Evolutionary conservation across 768 basidiomycete species (phyloP).

Genomic region (Leccinum pellstonianum): DNA sequence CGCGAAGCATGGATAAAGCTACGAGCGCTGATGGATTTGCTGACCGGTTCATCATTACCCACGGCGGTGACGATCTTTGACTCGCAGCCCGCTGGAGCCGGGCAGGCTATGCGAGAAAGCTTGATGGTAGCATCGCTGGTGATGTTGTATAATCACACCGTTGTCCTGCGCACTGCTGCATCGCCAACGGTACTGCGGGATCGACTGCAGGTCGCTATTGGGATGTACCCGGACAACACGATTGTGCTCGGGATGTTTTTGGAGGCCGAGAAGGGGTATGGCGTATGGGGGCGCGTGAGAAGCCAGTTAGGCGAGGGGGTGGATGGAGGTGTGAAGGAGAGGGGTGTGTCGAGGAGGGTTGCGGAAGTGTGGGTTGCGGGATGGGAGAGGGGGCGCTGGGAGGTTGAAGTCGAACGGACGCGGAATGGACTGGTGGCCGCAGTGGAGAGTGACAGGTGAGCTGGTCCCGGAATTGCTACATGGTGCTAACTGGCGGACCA

Average conservation of each 20-base stretch:
- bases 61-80: conserved; percentile 42
- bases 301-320: conserved; percentile 48
- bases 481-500: conserved; percentile 30
- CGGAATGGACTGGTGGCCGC: conserved; percentile 61
- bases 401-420: conserved; percentile 66
- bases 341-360: conserved; percentile 56
- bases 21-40: conserved; percentile 61
- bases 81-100: conserved; percentile 20
- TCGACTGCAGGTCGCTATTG: conserved; percentile 52
- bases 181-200: conserved; percentile 59
- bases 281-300: conserved; percentile 73
- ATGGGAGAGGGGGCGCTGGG: conserved; percentile 78
- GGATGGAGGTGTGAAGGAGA: conserved; percentile 42
- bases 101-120: conserved; percentile 42
- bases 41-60: conserved; percentile 44
- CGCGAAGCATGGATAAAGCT: conserved; percentile 66
- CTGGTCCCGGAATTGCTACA: not conserved
- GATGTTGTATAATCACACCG: conserved; percentile 60
- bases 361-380: conserved; percentile 76
- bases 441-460: conserved; percentile 66
- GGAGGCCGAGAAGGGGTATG: conserved; percentile 74
- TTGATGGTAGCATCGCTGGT: conserved; percentile 53
- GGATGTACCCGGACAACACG: conserved; percentile 66
- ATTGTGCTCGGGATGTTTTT: conserved; percentile 70
- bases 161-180: conserved; percentile 53